Base-by-base conservation (phyloP, 179 eudicot genomes). In the Dionaea muscipula region DNA sequence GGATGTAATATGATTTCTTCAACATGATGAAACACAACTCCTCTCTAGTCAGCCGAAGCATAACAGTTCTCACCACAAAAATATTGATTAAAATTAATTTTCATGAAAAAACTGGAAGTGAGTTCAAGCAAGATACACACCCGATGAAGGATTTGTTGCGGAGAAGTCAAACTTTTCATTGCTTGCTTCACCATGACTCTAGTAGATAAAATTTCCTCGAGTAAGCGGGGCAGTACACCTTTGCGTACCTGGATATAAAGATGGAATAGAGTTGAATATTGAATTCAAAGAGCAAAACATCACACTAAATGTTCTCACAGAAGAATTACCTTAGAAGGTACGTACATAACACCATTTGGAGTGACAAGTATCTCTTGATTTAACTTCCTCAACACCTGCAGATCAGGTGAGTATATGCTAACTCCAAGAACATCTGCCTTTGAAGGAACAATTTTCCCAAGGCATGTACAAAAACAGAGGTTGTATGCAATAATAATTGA, bases 401-500 rank as follows among this genome's bases (percentile, higher is more conserved):
- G 22, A 72, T 82, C 81, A 39, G 81, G 86, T 55, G 83, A 59
- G 72, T 78, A 91, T 38, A 84, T 73, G 68, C 83, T 80, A 51
- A 91, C 98, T 44, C 98, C 98, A 62, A 91, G 94, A 23, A 65
- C 73, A 51, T 82, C 69, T 51, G 69, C 74, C 70, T 77, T 91
- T 52, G 93, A 64, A 21, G 93, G 89, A 46, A 61, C 70, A 58
- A 81, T 68, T 66, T 84, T 91, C 16, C 96, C 98, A 38, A 91
- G 81, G 71, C 98, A 91, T 46, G 98, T 84, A 63, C 78, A 82
- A 74, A 78, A 91, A 72, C 98, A 91, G 57, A 91, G 98, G 59
- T 91, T 87, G 79, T 91, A 91, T n/a, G 93, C 98, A 57, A 91
- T 91, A 62, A 91, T 81, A 94, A 91, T 91, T 53, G 98, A 91